phyloP scores from a whole-genome alignment of 805 yeast genomes.

The Saccharomycopsis javanensis region DNA sequence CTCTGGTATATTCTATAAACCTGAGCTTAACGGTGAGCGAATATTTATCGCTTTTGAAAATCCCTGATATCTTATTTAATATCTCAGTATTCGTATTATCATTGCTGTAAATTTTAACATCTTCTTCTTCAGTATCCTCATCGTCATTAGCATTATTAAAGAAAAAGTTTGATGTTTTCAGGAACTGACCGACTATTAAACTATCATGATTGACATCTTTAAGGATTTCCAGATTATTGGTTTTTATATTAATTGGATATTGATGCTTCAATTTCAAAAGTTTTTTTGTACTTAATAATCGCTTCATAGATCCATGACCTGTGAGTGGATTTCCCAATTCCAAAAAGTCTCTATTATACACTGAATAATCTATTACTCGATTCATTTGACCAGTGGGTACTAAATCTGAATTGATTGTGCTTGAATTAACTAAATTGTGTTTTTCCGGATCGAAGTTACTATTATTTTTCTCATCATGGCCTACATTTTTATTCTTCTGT shows the following conservation, averaged over 20 bases:
- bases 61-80: neutral
- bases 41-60: slow-evolving; percentile 2
- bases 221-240: neutral
- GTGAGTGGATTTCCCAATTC: slow-evolving; percentile 13
- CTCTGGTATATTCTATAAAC: slow-evolving; percentile 10
- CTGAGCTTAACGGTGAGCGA: slow-evolving; percentile 10
- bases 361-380: slow-evolving; percentile 14
- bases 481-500: neutral
- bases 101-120: neutral
- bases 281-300: slow-evolving; percentile 1
- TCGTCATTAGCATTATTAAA: neutral
- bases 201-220: neutral
- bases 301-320: slow-evolving; percentile 15
- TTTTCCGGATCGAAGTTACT: neutral
- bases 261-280: neutral
- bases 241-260: neutral
- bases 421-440: neutral
- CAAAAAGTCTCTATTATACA: slow-evolving; percentile 13
- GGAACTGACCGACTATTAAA: slow-evolving; percentile 6
- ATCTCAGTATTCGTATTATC: neutral
- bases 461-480: neutral
- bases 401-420: neutral
- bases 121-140: neutral
- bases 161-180: slow-evolving; percentile 7
- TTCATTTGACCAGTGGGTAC: neutral